phyloP scores from a whole-genome alignment of 2,329 filamentous ascomycete genomes.

The Fusarium burgessii region DNA sequence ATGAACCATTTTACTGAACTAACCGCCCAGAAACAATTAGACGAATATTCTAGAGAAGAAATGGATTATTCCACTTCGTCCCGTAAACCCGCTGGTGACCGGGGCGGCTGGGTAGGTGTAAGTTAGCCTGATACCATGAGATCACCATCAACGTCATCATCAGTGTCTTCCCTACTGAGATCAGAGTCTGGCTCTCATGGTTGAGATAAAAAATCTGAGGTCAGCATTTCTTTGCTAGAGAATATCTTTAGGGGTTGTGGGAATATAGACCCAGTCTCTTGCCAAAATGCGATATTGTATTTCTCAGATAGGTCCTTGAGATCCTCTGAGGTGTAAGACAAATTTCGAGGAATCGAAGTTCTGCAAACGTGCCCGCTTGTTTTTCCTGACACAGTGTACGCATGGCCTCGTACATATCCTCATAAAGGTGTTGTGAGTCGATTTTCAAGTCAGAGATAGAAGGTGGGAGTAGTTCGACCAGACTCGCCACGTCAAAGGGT shows the following conservation, averaged over 20 bases:
- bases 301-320: neutral
- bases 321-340: neutral
- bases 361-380: neutral
- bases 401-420: neutral
- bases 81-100: too few relatives aligned
- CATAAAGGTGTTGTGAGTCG: neutral
- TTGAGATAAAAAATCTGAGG: too few relatives aligned
- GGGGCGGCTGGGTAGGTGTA: too few relatives aligned
- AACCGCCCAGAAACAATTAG: neutral
- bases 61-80: too few relatives aligned
- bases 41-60: too few relatives aligned
- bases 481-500: neutral
- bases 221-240: too few relatives aligned
- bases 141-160: too few relatives aligned
- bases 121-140: too few relatives aligned
- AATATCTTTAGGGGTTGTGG: too few relatives aligned
- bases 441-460: neutral
- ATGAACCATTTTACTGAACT: too few relatives aligned
- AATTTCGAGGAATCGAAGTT: neutral
- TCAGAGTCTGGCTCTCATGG: too few relatives aligned
- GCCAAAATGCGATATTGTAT: neutral
- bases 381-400: neutral
- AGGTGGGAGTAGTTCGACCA: neutral
- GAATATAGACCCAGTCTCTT: neutral
- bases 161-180: too few relatives aligned